Base-by-base conservation (phyloP, 306 rosid species). In the Citrullus amarus region DNA sequence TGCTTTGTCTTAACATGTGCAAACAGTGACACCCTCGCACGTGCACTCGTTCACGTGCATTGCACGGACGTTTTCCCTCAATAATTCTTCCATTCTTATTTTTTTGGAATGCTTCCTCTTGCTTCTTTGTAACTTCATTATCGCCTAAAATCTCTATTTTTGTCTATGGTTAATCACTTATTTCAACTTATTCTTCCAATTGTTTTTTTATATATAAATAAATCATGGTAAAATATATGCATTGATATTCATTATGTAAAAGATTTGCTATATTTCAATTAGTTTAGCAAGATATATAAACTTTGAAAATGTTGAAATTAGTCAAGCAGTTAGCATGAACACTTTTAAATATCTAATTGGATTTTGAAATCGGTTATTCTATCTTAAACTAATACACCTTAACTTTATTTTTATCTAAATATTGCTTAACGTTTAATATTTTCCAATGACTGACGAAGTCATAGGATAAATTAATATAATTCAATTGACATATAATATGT, bases 21-120 rank as follows among this genome's bases (percentile, higher is more conserved):
- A 59, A 38, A 80, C 83, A 20, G 81, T 70, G 79, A 81, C 91
- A 80, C 88, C 87, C 78, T 81, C 76, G 85, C 92, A 88, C 90
- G 86, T 92, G 93, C 78, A 78, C 2, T 54, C 13, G 2, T 11
- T 81, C 87, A 68, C 80, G 82, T 81, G 88, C 61, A 43, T 20
- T 65, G n/a, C 83, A 76, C 83, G 75, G 58, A 71, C 41, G 55
- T n/a, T 15, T 36, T 20, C 12, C 44, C 39, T 28, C 6, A 28
- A 6, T 18, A 6, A n/a, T 11, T 12, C 39, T 13, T 12, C 63
- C 10, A 1, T 16, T 57, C 67, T 12, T 36, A 0, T 6, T 32
- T 60, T 6, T 16, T 25, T 34, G 22, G 70, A 28, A 65, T 65
- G 28, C 72, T 65, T 36, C 48, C 28, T 65, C 18, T 43, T 39